Percentiles rank a stretch among this genome's conserved stretches.
Conservation (phyloP, 441 rosid genomes). For the Flueggea neowawraea region DNA sequence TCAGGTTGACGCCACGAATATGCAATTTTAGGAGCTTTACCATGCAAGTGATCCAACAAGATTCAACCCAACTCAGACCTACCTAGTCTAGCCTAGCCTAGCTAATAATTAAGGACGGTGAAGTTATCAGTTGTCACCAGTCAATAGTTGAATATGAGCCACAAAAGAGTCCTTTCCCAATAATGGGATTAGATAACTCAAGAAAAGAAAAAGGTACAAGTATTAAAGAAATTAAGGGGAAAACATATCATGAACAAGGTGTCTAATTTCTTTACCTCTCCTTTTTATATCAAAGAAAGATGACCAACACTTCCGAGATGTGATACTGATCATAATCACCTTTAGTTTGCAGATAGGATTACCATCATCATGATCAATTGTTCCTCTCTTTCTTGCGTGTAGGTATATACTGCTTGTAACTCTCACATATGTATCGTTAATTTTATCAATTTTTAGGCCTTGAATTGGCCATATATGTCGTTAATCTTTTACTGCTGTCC, state of each 20-base stretch:
- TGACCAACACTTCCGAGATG: slow-evolving; percentile 11
- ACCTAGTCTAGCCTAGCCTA: too few species aligned
- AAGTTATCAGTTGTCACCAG: slow-evolving; percentile 8
- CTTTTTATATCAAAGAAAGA: slow-evolving; percentile 3
- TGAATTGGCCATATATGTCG: too few species aligned
- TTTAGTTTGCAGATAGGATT: slow-evolving; percentile 12
- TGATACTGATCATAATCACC: slow-evolving; percentile 7
- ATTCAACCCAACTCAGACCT: too few species aligned
- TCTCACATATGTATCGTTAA: too few species aligned
- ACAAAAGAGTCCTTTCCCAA: slow-evolving; percentile 12
- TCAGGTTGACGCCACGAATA: too few species aligned
- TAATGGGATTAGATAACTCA: slow-evolving; percentile 10
- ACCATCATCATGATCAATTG: background rate
- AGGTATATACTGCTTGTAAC: background rate
- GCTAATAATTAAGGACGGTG: background rate
- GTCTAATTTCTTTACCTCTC: background rate
- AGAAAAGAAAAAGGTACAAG: background rate
- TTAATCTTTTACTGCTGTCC: too few species aligned
- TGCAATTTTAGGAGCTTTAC: too few species aligned
- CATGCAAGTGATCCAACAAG: too few species aligned
- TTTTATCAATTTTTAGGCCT: too few species aligned
- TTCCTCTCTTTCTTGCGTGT: slow-evolving; percentile 5
- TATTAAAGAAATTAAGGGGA: background rate
- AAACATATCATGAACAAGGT: slow-evolving; percentile 11
- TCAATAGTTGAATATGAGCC: slow-evolving; percentile 13